Conservation (phyloP, 495 filamentous ascomycete genomes). For the Lichenothelia convexa region DNA sequence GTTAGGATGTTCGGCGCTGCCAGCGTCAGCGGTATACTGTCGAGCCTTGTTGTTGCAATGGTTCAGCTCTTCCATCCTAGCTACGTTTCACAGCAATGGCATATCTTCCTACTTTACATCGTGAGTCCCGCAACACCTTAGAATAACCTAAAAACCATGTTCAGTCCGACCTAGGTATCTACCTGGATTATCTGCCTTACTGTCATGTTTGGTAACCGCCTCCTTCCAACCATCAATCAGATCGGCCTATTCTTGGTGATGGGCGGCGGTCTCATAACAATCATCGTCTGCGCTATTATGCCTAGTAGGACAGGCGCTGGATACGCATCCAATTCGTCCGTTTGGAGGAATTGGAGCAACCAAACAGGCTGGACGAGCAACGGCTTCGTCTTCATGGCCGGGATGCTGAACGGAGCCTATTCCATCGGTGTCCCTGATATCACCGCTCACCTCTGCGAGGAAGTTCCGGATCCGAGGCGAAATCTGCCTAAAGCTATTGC, state of each 20-base stretch:
- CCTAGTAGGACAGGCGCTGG: slow-evolving; percentile 26
- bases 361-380: slow-evolving; percentile 56
- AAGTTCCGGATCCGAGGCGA: slow-evolving; percentile 46
- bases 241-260: slow-evolving; percentile 53
- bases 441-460: slow-evolving; percentile 64
- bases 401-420: slow-evolving; percentile 75
- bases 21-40: slow-evolving; percentile 47
- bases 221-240: slow-evolving; percentile 46
- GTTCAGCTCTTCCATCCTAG: slow-evolving; percentile 52
- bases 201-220: slow-evolving; percentile 51
- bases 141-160: too few species aligned
- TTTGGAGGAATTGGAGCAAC: slow-evolving; percentile 24
- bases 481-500: slow-evolving; percentile 43
- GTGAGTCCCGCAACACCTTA: too few species aligned
- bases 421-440: slow-evolving; percentile 56
- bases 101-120: too few species aligned
- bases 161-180: slow-evolving; percentile 44
- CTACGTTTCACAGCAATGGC: slow-evolving; percentile 46
- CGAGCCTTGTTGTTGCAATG: slow-evolving; percentile 50
- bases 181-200: slow-evolving; percentile 46
- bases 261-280: slow-evolving; percentile 49
- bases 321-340: slow-evolving; percentile 15
- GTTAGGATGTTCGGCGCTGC: slow-evolving; percentile 55
- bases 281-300: slow-evolving; percentile 61
- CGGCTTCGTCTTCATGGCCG: slow-evolving; percentile 65